These are phyloP conservation scores for Torulaspora quercuum DNA, from an alignment of 805 yeast genomes.

Conservation along the genomic window DNA sequence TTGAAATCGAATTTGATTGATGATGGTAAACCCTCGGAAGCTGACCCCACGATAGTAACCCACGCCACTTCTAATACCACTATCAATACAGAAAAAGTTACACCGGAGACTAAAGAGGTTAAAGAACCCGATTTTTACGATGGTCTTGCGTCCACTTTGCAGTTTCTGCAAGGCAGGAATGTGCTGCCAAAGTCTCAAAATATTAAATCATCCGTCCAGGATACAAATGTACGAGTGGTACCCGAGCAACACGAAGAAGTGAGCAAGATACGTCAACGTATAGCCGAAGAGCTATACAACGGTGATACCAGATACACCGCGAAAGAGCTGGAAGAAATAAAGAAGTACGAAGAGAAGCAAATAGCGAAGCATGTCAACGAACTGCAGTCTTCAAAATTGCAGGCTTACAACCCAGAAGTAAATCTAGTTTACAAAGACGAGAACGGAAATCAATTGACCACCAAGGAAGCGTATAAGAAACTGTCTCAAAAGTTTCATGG, in stretches of 20 bases:
- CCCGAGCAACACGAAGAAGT: slow-evolving; percentile 3
- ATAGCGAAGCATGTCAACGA: slow-evolving; percentile 27
- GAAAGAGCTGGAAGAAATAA: slow-evolving; percentile 7
- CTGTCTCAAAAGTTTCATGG: slow-evolving; percentile 81
- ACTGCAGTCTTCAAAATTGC: slow-evolving; percentile 34
- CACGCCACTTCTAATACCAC: neutral
- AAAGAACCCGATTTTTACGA: slow-evolving; percentile 22
- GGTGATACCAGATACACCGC: neutral
- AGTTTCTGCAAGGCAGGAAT: slow-evolving; percentile 22
- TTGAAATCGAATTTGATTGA: slow-evolving; percentile 16
- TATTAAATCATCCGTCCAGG: neutral
- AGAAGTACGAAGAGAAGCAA: slow-evolving; percentile 26
- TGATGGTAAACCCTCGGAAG: neutral
- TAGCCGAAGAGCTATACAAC: neutral
- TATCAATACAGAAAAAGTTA: neutral
- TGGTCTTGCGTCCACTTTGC: slow-evolving; percentile 33
- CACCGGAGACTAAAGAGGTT: neutral
- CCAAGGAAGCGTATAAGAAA: slow-evolving; percentile 73
- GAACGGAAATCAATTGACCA: slow-evolving; percentile 52
- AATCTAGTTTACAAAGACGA: slow-evolving; percentile 60
- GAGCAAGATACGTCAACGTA: slow-evolving; percentile 5
- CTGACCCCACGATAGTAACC: neutral
- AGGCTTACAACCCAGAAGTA: slow-evolving; percentile 43
- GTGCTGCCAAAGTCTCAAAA: slow-evolving; percentile 12
- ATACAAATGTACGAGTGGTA: neutral